Conservation (phyloP, 371 early-diverging fungal genomes). For the Lichtheimia corymbifera region DNA sequence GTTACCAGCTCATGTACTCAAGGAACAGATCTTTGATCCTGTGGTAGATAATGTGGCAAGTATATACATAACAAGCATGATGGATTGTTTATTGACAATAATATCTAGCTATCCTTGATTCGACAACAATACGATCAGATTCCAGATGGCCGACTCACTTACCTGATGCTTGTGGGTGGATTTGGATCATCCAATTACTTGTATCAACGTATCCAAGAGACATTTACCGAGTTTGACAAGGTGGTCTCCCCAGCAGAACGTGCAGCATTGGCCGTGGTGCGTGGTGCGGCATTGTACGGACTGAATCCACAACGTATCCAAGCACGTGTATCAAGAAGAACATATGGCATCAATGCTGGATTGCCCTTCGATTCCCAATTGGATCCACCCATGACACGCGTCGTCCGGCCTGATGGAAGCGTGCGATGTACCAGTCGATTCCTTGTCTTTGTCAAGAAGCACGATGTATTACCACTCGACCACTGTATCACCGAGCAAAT, state of each 20-base stretch:
- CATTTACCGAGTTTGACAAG: slow-evolving; percentile 30
- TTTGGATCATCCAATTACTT: slow-evolving; percentile 52
- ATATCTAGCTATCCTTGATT: slow-evolving; percentile 32
- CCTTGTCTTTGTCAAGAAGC: slow-evolving; percentile 41
- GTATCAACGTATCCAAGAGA: slow-evolving; percentile 35
- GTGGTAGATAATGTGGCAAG: slow-evolving; percentile 52
- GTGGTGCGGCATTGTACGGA: slow-evolving; percentile 54
- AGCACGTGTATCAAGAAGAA: slow-evolving; percentile 58
- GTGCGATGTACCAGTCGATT: slow-evolving; percentile 48
- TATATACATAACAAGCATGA: neutral
- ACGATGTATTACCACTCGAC: slow-evolving; percentile 40
- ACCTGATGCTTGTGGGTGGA: slow-evolving; percentile 49
- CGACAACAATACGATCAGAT: slow-evolving; percentile 31
- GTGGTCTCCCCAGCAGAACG: slow-evolving; percentile 42
- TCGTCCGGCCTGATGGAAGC: slow-evolving; percentile 47
- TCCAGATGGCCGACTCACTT: slow-evolving; percentile 25
- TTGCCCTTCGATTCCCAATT: slow-evolving; percentile 47
- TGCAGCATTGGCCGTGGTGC: slow-evolving; percentile 50
- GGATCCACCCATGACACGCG: slow-evolving; percentile 34
- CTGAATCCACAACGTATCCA: slow-evolving; percentile 52
- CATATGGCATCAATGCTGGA: slow-evolving; percentile 63
- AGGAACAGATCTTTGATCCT: slow-evolving; percentile 59
- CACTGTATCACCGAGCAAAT: slow-evolving; percentile 47
- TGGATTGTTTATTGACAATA: neutral
- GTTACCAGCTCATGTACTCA: slow-evolving; percentile 48